A percentile compares a stretch with the other conserved stretches of the same genome.
These are phyloP conservation scores for Ganoderma multipileum DNA, from an alignment of 1,284 basidiomycete species.

Conservation along the genomic window DNA sequence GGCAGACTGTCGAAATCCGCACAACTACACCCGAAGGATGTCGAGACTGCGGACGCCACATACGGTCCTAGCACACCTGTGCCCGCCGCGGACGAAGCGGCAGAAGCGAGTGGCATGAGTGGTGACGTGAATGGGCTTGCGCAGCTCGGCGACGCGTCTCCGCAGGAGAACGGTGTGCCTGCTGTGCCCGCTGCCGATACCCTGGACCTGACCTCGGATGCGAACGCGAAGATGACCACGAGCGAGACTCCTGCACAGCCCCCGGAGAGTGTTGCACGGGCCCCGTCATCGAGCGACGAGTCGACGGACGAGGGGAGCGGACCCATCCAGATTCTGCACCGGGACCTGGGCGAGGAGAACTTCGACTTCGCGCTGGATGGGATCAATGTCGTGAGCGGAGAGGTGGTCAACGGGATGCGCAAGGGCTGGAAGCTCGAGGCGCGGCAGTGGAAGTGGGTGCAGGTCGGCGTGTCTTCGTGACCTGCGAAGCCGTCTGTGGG, in stretches of 20 bases:
- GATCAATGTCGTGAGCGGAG: slow-evolving; percentile 31
- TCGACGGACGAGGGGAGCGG: slow-evolving; percentile 22
- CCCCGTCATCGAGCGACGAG: slow-evolving; percentile 23
- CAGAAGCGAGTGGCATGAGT: not conserved
- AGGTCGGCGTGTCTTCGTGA: slow-evolving; percentile 29
- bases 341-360: slow-evolving; percentile 35
- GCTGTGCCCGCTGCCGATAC: not conserved
- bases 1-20: slow-evolving; percentile 18
- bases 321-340: slow-evolving; percentile 35
- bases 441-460: slow-evolving; percentile 36
- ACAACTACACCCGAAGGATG: not conserved
- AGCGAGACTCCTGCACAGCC: not conserved
- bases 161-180: not conserved
- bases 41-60: not conserved
- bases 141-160: not conserved
- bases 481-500: too few relatives aligned
- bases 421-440: slow-evolving; percentile 36
- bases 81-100: not conserved
- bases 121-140: not conserved
- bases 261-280: slow-evolving; percentile 2
- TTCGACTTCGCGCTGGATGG: slow-evolving; percentile 39
- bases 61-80: not conserved
- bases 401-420: slow-evolving; percentile 33
- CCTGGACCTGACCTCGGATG: not conserved
- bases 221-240: not conserved